Evolutionary conservation across 768 basidiomycete genomes (phyloP), one percentile per base, ranked within the genome.

Genomic region (Lentinula detonsa): DNA sequence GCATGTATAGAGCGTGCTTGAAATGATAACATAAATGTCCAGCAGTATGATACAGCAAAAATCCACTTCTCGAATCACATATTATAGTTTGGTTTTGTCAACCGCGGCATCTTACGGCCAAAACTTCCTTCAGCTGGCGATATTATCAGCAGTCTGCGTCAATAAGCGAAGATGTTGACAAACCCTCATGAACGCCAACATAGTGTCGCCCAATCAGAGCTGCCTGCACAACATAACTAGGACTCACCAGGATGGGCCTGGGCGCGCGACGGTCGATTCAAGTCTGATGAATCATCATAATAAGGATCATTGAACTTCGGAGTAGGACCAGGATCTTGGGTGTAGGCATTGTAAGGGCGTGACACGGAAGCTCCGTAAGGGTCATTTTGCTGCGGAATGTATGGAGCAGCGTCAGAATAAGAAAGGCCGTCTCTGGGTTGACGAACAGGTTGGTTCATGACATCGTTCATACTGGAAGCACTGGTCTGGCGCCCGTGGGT

Each of bases 401-500:
- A 68, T 33, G 65, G 67, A 49, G 65, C 70, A 61, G 74, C 67
- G 49, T 68, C 69, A 57, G 72, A 73, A 49, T 76, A 66, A n/a
- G 74, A 73, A 28, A 78, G 75, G 4, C 70, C 68, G 66, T 83
- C 81, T 55, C 74, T 75, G 4, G 80, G 76, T 56, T 79, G 70
- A 60, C 81, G 81, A 40, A 76, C 70, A 15, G 83, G 82, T 62
- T 79, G 75, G 46, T 73, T 77, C 61, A 83, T 68, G 43, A 87
- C 76, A 54, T 86, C 86, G 23, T 84, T 80, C 53, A 79, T 79
- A 62, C 83, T 84, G 5, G 75, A 74, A 31, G 71, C 73, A 68
- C 88, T 90, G 59, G 78, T 76, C 55, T 83, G 75, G 62, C 84
- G 78, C 54, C 77, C 59, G 64, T 91, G 86, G 33, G 74, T 71